Evolutionary conservation across 1,284 basidiomycete species (phyloP), one percentile per base, ranked within the genome.

Genomic region (Tilletia indica): DNA sequence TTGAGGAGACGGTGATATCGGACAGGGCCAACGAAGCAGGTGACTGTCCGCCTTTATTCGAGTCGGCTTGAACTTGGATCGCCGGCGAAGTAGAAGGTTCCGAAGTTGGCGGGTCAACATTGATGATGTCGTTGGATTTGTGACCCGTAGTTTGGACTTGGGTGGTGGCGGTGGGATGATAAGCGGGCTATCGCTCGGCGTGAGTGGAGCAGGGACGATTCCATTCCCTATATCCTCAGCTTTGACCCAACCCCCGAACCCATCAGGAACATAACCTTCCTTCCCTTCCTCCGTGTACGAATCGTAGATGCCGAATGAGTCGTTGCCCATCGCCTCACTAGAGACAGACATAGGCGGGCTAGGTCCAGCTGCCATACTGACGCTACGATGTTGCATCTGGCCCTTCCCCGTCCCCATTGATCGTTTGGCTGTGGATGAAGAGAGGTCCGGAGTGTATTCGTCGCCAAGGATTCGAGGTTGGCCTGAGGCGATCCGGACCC

Each of bases 401-500:
- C 9, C 14, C 42, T 45, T 8, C 9, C 42, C 14, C 14, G 42
- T 14, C 9, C 42, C 42, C 42, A 45, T 45, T 14, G 42, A 45
- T 0, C 42, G 42, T 25, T 58, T 58, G 5, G 25, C 21, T 8
- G 16, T 58, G 5, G 25, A 12, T 8, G 16, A 31, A n/a, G 39
- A 1, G 12, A 39, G 61, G 34, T 38, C 61, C 31, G 36, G 61
- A 4, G 61, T 36, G 21, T 64, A 25, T 3, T 64, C 76, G 47
- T 74, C 73, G 2, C 79, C 79, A 1, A 80, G 61, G 49, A 79
- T 70, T 38, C 47, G 51, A 0, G 79, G 79, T 54, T 77, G 75
- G 5, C 79, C 79, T n/a, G 73, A 75, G 8, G 78, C 79, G 61
- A 80, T 79, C 38, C 77, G 75, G 9, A 80, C 79, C 9, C 79